phyloP scores from a whole-genome alignment of 805 yeast genomes.

The Metschnikowia koreensis region DNA sequence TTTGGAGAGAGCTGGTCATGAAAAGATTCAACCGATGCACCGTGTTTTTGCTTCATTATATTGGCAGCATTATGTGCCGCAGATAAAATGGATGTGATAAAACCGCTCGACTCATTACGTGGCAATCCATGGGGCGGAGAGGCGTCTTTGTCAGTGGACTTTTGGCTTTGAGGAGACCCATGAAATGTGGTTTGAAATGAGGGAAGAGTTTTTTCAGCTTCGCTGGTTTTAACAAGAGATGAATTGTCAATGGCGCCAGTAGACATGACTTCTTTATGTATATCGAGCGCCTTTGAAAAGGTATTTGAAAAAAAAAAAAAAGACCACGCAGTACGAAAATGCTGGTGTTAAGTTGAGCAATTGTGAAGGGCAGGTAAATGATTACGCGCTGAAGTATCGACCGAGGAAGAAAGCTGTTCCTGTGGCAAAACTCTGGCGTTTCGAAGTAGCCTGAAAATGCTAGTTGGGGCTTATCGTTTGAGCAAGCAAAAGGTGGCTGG shows the following conservation, averaged over 20 bases:
- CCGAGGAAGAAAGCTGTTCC: not conserved
- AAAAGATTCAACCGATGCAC: not conserved
- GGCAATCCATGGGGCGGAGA: not conserved
- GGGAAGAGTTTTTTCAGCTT: not conserved
- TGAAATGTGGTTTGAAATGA: not conserved
- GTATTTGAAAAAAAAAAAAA: not conserved
- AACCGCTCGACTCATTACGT: constrained; percentile 26
- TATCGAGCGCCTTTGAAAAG: not conserved
- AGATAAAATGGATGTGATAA: constrained; percentile 43
- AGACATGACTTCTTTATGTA: not conserved
- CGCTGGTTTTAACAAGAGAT: not conserved
- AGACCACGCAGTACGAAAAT: not conserved
- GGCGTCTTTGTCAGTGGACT: not conserved
- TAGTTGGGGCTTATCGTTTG: too few relatives aligned
- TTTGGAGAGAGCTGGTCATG: not conserved
- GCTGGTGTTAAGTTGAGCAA: too few relatives aligned
- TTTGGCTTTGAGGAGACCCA: not conserved
- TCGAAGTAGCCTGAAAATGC: not conserved
- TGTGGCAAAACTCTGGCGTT: not conserved
- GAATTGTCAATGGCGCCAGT: not conserved
- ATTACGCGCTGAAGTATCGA: not conserved
- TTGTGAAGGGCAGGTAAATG: too few relatives aligned
- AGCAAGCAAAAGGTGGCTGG: not conserved
- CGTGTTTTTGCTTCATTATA: constrained; percentile 17
- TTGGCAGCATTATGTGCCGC: constrained; percentile 50